Evolutionary conservation across 371 early-diverging fungal genomes (phyloP).

Genomic region (Umbelopsis sp.): DNA sequence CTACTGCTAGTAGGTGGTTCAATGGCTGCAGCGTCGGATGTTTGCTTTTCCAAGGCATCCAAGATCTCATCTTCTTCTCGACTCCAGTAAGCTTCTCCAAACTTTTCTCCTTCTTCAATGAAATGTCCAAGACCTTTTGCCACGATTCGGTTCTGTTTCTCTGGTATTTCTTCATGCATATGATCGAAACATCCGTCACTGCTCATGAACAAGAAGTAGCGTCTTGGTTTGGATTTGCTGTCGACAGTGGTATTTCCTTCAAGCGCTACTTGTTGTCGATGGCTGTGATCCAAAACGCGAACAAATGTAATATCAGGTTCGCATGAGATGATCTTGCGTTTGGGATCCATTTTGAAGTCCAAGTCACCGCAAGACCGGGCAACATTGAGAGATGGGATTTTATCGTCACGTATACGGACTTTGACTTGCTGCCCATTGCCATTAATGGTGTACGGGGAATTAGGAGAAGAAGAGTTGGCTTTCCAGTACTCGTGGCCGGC

Average conservation of each 20-base stretch:
- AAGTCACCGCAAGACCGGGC: slow-evolving; percentile 70
- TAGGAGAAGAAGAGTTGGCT: neutral
- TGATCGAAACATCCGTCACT: slow-evolving; percentile 56
- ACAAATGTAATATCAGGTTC: slow-evolving; percentile 67
- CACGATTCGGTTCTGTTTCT: slow-evolving; percentile 50
- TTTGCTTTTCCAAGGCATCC: slow-evolving; percentile 21
- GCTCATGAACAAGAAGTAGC: slow-evolving; percentile 52
- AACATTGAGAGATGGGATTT: slow-evolving; percentile 60
- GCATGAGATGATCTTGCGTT: slow-evolving; percentile 57
- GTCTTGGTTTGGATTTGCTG: neutral
- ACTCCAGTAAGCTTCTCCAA: slow-evolving; percentile 31
- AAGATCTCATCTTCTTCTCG: slow-evolving; percentile 15
- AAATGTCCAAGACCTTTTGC: slow-evolving; percentile 49
- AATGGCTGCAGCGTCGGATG: neutral
- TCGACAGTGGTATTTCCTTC: neutral
- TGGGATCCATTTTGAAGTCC: slow-evolving; percentile 63
- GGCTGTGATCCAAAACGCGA: slow-evolving; percentile 37
- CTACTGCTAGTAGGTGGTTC: no score
- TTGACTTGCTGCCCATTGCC: slow-evolving; percentile 17
- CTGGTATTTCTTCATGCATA: slow-evolving; percentile 55
- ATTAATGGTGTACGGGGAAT: slow-evolving; percentile 2
- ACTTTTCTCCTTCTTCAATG: slow-evolving; percentile 57
- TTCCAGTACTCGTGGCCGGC: slow-evolving; percentile 17
- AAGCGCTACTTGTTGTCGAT: slow-evolving; percentile 12
- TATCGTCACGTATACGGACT: slow-evolving; percentile 42